Percentiles rank a stretch among this genome's conserved stretches.
These are phyloP conservation scores for Galerina sulciceps DNA, from an alignment of 768 basidiomycete species.

Conservation along the genomic window DNA sequence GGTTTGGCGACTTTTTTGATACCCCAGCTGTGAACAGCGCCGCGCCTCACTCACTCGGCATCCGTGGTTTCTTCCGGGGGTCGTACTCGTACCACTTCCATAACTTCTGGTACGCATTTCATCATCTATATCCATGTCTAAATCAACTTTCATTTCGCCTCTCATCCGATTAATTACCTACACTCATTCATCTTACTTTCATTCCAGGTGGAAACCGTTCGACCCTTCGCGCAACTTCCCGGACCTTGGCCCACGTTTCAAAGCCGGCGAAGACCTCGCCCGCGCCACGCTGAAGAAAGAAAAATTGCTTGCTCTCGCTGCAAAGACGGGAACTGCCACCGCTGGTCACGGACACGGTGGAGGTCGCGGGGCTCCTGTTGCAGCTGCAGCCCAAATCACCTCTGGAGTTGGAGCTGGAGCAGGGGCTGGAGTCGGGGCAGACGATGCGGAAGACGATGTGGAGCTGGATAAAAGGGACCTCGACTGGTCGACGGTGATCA, in stretches of 20 bases:
- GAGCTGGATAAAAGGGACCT: conserved; percentile 75
- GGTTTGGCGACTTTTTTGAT: conserved; percentile 84
- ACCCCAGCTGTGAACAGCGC: conserved; percentile 72
- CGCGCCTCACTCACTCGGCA: conserved; percentile 82
- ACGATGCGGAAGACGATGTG: conserved; percentile 36
- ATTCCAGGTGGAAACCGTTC: conserved; percentile 88
- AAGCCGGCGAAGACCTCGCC: conserved; percentile 70
- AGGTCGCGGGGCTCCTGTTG: not conserved
- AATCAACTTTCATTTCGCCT: too few relatives aligned
- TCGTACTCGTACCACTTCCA: conserved; percentile 96
- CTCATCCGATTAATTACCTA: too few relatives aligned
- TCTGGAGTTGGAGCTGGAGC: conserved; percentile 2
- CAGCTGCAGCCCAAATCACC: not conserved
- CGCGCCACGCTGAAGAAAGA: conserved; percentile 45
- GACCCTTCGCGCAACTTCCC: conserved; percentile 89
- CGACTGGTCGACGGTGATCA: conserved; percentile 87
- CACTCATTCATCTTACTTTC: not conserved
- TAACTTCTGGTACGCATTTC: conserved; percentile 75
- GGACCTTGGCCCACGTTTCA: conserved; percentile 82
- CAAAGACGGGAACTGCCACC: conserved; percentile 16
- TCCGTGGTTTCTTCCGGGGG: conserved; percentile 92
- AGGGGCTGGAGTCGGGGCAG: conserved; percentile 7
- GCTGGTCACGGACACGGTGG: not conserved
- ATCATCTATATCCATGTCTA: too few relatives aligned
- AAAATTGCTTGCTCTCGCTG: conserved; percentile 25